A percentile compares a stretch with the other conserved stretches of the same genome.
Conservation (phyloP, 2,329 filamentous ascomycete species). For the Calonectria crousiana region DNA sequence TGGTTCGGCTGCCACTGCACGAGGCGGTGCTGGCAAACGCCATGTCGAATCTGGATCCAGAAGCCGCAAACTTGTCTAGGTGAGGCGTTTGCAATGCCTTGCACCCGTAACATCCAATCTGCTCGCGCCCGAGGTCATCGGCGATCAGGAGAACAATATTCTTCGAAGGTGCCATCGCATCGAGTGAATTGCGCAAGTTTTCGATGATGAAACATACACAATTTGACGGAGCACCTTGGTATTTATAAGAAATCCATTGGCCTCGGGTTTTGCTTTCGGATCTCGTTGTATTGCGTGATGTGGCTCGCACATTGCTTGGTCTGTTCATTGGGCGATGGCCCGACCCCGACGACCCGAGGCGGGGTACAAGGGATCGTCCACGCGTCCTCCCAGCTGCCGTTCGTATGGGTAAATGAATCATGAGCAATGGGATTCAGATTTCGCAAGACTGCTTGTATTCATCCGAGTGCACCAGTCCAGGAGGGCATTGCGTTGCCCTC, state of each 20-base stretch:
- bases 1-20: slow-evolving; percentile 60
- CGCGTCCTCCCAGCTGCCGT: background rate
- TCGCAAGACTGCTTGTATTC: background rate
- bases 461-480: slow-evolving; percentile 42
- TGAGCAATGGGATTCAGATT: background rate
- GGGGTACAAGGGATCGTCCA: slow-evolving; percentile 15
- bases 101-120: slow-evolving; percentile 27
- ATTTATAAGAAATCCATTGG: background rate
- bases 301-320: slow-evolving; percentile 1
- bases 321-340: slow-evolving; percentile 31
- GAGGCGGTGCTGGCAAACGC: slow-evolving; percentile 60
- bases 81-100: slow-evolving; percentile 27
- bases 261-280: background rate
- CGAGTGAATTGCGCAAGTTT: background rate
- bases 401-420: background rate
- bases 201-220: background rate
- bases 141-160: slow-evolving; percentile 26
- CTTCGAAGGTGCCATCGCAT: slow-evolving; percentile 21
- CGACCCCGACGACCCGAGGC: slow-evolving; percentile 34
- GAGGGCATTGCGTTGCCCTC: slow-evolving; percentile 50
- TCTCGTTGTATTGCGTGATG: slow-evolving; percentile 32
- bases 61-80: slow-evolving; percentile 27
- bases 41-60: slow-evolving; percentile 26
- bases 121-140: slow-evolving; percentile 24
- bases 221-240: background rate